Conservation (phyloP, 108 stramenopile genomes). For the Nannochloropsis salina region DNA sequence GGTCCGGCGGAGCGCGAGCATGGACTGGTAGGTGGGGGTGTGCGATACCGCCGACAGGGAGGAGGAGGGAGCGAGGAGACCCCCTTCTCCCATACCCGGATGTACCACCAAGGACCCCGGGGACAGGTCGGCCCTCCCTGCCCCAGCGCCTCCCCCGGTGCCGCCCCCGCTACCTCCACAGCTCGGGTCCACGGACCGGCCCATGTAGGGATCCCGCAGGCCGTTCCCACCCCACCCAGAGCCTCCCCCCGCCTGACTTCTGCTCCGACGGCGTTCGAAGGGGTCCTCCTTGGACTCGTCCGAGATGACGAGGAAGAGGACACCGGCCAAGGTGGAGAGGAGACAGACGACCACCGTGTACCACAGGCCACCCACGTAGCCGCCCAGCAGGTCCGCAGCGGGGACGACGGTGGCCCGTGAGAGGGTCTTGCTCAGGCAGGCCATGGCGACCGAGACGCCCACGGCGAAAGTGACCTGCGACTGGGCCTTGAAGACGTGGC, state of each 20-base stretch:
- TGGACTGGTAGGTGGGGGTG: not conserved
- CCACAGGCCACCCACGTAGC: conserved; percentile 40
- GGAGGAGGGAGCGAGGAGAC: not conserved
- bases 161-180: not conserved
- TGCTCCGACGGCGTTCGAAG: not conserved
- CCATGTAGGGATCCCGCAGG: too few relatives aligned
- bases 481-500: conserved; percentile 35
- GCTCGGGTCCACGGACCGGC: too few relatives aligned
- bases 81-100: too few relatives aligned
- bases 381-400: conserved; percentile 25
- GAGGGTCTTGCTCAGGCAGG: conserved; percentile 40
- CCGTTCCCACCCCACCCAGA: not conserved
- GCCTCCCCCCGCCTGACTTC: not conserved
- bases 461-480: conserved; percentile 32
- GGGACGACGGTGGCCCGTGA: conserved; percentile 38
- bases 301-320: not conserved
- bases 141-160: not conserved
- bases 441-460: conserved; percentile 33
- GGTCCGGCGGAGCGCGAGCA: not conserved
- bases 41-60: not conserved
- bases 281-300: conserved; percentile 16
- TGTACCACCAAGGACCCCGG: too few relatives aligned
- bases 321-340: not conserved
- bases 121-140: too few relatives aligned
- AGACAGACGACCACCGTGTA: conserved; percentile 22